Percentiles rank a stretch among this genome's conserved stretches.
Evolutionary conservation across 139 green algal species (phyloP).

Genomic region (Klebsormidium nitens): DNA sequence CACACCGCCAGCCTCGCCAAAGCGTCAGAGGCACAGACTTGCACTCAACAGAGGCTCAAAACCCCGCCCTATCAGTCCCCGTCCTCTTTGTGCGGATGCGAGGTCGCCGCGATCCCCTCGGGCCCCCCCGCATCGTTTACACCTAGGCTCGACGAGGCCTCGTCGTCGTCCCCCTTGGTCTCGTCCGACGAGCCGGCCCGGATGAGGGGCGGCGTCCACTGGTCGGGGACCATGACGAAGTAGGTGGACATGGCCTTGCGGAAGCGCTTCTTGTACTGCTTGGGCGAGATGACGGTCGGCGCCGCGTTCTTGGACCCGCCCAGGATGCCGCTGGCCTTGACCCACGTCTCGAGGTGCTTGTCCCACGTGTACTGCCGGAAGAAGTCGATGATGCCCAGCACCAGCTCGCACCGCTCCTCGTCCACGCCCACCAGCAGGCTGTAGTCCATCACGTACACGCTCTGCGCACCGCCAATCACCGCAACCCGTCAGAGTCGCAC

Average conservation of each 20-base stretch:
- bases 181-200: too few relatives aligned
- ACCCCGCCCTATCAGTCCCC: too few relatives aligned
- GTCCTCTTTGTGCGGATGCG: too few relatives aligned
- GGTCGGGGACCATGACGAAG: slow-evolving; percentile 36
- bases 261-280: slow-evolving; percentile 90
- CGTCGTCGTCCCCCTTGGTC: too few relatives aligned
- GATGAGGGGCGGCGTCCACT: slow-evolving; percentile 26
- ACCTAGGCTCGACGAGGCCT: too few relatives aligned
- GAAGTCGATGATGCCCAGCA: slow-evolving; percentile 95
- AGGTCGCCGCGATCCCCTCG: too few relatives aligned
- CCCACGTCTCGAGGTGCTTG: slow-evolving; percentile 94
- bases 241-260: slow-evolving; percentile 44
- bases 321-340: slow-evolving; percentile 88
- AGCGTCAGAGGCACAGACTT: too few relatives aligned
- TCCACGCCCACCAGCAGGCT: slow-evolving; percentile 80
- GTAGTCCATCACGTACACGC: slow-evolving; percentile 95
- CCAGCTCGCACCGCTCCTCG: slow-evolving; percentile 39
- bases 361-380: slow-evolving; percentile 93
- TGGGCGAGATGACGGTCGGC: slow-evolving; percentile 90
- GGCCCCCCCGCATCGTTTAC: too few relatives aligned
- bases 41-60: too few relatives aligned
- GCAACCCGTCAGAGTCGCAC: not conserved
- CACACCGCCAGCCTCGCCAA: too few relatives aligned
- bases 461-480: not conserved
- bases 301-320: slow-evolving; percentile 65